A percentile compares a stretch with the other conserved stretches of the same genome.
phyloP scores from a whole-genome alignment of 305 asterid genomes.

The Plantago coronopus region DNA sequence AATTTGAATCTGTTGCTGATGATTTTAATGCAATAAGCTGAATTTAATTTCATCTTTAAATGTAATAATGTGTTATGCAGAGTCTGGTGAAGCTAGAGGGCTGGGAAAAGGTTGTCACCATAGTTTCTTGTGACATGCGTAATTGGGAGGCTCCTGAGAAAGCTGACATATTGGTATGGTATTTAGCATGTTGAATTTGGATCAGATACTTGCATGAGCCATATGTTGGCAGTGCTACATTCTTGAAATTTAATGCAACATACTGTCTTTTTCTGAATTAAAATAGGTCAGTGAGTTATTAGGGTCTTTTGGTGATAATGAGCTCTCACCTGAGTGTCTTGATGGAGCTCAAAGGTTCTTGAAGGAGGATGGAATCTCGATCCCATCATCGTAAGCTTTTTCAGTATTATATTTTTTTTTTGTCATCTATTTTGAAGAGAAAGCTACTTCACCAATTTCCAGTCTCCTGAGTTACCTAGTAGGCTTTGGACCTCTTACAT shows the following conservation, averaged over 20 bases:
- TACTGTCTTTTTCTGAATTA: conserved; percentile 21
- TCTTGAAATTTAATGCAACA: conserved; percentile 3
- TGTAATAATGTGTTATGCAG: conserved; percentile 36
- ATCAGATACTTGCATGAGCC: neutral
- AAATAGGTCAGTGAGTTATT: conserved; percentile 92
- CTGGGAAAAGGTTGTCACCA: conserved; percentile 80
- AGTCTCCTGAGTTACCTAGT: neutral
- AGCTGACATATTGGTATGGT: conserved; percentile 89
- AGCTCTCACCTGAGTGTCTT: conserved; percentile 98
- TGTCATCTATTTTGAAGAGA: conserved; percentile 6
- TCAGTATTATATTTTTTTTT: neutral
- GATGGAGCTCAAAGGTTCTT: conserved; percentile 97
- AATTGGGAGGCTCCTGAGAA: conserved; percentile 91
- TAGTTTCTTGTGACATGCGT: conserved; percentile 93
- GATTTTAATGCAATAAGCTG: conserved; percentile 8
- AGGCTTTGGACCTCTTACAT: too few relatives aligned
- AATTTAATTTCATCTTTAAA: conserved; percentile 9
- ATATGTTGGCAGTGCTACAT: conserved; percentile 11
- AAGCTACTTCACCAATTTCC: conserved; percentile 1
- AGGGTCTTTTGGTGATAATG: conserved; percentile 98
- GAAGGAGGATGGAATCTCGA: conserved; percentile 89
- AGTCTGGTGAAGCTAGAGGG: conserved; percentile 94
- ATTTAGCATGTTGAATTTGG: conserved; percentile 2
- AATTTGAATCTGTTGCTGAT: neutral
- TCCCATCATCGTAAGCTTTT: conserved; percentile 82